phyloP scores from a whole-genome alignment of 164 flowering plant species.

The Malania oleifera region DNA sequence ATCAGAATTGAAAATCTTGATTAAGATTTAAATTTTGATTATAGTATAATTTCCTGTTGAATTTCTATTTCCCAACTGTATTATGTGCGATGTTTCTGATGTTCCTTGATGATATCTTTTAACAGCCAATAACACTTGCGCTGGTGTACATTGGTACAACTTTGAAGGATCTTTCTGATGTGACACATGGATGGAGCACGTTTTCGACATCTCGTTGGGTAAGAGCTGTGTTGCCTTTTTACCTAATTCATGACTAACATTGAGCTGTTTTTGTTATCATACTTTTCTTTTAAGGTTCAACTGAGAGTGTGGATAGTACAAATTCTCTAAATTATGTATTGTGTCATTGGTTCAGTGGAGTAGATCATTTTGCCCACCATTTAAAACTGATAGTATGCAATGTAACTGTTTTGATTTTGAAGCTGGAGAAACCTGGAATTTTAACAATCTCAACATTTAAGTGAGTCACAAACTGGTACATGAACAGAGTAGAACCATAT shows the following conservation, averaged over 20 bases:
- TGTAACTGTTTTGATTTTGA: too few relatives aligned
- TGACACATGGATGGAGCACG: constrained; percentile 88
- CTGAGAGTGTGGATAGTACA: too few relatives aligned
- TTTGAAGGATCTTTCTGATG: constrained; percentile 94
- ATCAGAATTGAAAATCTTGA: too few relatives aligned
- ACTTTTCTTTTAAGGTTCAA: not conserved
- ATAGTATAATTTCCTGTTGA: not conserved
- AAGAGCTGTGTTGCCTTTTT: constrained; percentile 19
- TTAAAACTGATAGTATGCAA: too few relatives aligned
- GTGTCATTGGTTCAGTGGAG: too few relatives aligned
- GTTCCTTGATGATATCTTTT: constrained; percentile 6
- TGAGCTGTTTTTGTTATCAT: not conserved
- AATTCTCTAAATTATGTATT: too few relatives aligned
- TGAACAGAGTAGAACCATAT: too few relatives aligned
- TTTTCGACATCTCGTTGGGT: constrained; percentile 82
- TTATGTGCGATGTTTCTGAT: not conserved
- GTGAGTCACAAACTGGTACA: too few relatives aligned
- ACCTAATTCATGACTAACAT: not conserved
- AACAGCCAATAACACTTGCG: constrained; percentile 85
- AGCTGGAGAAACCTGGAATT: too few relatives aligned
- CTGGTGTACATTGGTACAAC: constrained; percentile 94
- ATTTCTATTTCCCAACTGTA: too few relatives aligned
- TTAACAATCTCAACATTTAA: too few relatives aligned
- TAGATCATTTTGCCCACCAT: too few relatives aligned
- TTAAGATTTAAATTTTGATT: not conserved